Evolutionary conservation across 2,329 filamentous ascomycete species (phyloP).

Genomic region (Blastomyces percursus): DNA sequence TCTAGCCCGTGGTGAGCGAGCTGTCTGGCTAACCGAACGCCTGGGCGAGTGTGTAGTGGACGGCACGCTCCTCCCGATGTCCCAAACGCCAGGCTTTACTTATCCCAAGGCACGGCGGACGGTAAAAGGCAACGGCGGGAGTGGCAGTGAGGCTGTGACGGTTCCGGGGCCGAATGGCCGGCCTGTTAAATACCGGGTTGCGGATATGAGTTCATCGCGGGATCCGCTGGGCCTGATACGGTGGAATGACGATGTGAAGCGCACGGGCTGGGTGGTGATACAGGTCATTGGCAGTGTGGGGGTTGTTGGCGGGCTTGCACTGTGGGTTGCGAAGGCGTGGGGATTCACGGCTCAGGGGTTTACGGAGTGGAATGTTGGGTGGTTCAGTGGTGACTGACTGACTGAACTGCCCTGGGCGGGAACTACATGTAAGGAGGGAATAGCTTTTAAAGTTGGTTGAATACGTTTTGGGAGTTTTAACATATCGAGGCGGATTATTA

Average conservation of each 20-base stretch:
- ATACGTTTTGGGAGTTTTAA: neutral
- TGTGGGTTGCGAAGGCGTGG: conserved; percentile 46
- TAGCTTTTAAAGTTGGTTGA: neutral
- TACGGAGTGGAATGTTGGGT: conserved; percentile 19
- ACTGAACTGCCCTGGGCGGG: neutral
- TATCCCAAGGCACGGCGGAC: conserved; percentile 15
- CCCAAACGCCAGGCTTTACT: conserved; percentile 26
- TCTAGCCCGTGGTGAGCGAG: conserved; percentile 51
- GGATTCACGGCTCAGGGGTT: conserved; percentile 26
- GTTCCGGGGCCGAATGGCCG: conserved; percentile 19
- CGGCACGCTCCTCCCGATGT: conserved; percentile 48
- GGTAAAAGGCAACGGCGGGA: neutral
- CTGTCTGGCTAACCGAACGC: conserved; percentile 56
- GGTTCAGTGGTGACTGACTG: conserved; percentile 6
- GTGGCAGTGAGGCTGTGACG: conserved; percentile 18
- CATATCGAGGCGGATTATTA: neutral
- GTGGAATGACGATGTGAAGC: conserved; percentile 55
- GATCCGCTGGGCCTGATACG: conserved; percentile 72
- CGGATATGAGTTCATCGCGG: conserved; percentile 40
- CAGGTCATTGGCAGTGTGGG: conserved; percentile 66
- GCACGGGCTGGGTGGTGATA: conserved; percentile 55
- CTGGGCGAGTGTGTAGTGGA: conserved; percentile 58
- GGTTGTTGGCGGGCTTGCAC: conserved; percentile 58
- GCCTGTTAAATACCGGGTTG: conserved; percentile 25
- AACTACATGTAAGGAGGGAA: neutral